phyloP scores from a whole-genome alignment of 2,329 filamentous ascomycete species.

The Keithomyces neogunnii region DNA sequence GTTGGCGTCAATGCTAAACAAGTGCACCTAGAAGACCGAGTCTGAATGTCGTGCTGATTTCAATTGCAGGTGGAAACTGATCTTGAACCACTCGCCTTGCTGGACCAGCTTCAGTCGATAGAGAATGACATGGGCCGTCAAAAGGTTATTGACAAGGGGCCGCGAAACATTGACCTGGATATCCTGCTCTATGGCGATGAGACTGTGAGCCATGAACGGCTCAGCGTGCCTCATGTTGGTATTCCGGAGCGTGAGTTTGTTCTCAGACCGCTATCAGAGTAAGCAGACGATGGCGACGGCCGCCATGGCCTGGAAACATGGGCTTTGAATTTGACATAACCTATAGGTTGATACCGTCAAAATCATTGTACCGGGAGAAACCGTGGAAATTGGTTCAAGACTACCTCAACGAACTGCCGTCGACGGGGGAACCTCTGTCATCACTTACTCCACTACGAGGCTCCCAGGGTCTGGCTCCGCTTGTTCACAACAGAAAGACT shows the following conservation, averaged over 20 bases:
- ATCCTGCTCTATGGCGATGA: slow-evolving; percentile 74
- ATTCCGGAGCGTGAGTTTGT: slow-evolving; percentile 94
- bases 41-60: not conserved
- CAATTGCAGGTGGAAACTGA: slow-evolving; percentile 64
- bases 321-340: not conserved
- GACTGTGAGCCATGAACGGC: slow-evolving; percentile 56
- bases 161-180: slow-evolving; percentile 89
- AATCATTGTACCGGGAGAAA: slow-evolving; percentile 40
- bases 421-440: slow-evolving; percentile 39
- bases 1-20: not conserved
- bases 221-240: slow-evolving; percentile 76
- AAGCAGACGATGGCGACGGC: slow-evolving; percentile 18
- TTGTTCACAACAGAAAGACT: slow-evolving; percentile 53
- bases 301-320: not conserved
- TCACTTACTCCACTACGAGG: slow-evolving; percentile 48
- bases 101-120: slow-evolving; percentile 76
- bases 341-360: slow-evolving; percentile 45
- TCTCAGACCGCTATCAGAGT: slow-evolving; percentile 76
- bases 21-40: not conserved
- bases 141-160: slow-evolving; percentile 87
- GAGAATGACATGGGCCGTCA: slow-evolving; percentile 71
- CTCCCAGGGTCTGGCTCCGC: slow-evolving; percentile 47
- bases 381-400: slow-evolving; percentile 55
- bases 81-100: slow-evolving; percentile 63
- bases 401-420: slow-evolving; percentile 51